Evolutionary conservation across 768 basidiomycete genomes (phyloP), one percentile per base, ranked within the genome.

Genomic region (Coprinellus micaceus): DNA sequence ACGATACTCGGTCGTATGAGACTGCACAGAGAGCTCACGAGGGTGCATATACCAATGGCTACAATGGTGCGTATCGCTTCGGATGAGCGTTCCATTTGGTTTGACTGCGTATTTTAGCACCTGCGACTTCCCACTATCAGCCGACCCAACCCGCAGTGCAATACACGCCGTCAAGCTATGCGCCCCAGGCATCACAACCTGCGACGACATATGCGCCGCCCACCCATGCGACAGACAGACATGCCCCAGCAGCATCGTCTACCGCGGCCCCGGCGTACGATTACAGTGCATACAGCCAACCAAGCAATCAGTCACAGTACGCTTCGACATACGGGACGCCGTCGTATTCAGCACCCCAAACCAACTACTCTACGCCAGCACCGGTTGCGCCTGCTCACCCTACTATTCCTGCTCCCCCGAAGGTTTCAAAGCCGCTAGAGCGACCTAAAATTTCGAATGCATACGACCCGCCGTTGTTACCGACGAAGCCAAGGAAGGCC

Each of bases 401-500:
- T 6, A 44, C 54, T 29, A 55, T 58, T n/a, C 55, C 58, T 24
- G 37, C 60, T 7, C 56, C 61, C 17, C 60, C 60, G 25, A 45
- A 53, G 28, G 46, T 40, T 10, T 47, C 56, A 12, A 68, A 77
- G 2, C 69, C 78, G 1, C 66, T 85, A n/a, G 82, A 74, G 57
- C 78, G 88, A 49, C 85, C 86, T 22, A 88, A 83, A 70, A 69
- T 82, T 30, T 76, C 74, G 13, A 88, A 89, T 60, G 89, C 88
- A 1, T 91, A 89, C 62, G 89, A 91, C 61, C 89, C 89, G 2
- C 88, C 89, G 29, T 80, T 90, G 56, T 82, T 82, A 37, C 76
- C 83, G 37, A 63, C 61, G 11, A 61, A 61, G 19, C 61, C 64
- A 3, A 62, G 55, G 6, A 33, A 33, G 33, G 13, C 33, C 7